phyloP scores from a whole-genome alignment of 345 rosid species.

The Citrus medica region DNA sequence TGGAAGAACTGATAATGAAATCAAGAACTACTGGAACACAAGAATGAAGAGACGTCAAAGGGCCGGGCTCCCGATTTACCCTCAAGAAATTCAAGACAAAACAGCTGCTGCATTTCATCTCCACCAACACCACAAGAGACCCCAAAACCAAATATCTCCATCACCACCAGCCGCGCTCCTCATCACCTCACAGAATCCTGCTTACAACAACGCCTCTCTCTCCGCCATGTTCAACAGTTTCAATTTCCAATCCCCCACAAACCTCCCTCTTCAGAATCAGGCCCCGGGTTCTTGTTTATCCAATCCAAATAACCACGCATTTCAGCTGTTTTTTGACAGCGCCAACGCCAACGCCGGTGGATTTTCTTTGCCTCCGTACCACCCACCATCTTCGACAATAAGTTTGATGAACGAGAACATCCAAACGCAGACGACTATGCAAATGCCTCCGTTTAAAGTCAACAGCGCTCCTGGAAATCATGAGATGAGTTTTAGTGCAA shows the following conservation, averaged over 20 bases:
- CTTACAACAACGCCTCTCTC: slow-evolving; percentile 20
- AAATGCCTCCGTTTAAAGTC: slow-evolving; percentile 6
- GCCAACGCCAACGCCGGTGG: slow-evolving; percentile 1
- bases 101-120: slow-evolving; percentile 23
- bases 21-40: slow-evolving; percentile 89
- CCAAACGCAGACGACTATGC: neutral
- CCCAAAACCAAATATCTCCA: slow-evolving; percentile 24
- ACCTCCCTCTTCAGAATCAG: slow-evolving; percentile 20
- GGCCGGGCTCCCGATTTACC: slow-evolving; percentile 72
- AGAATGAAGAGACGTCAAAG: slow-evolving; percentile 71
- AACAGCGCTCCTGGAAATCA: neutral
- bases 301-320: slow-evolving; percentile 11
- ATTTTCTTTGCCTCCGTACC: slow-evolving; percentile 25
- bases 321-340: slow-evolving; percentile 5
- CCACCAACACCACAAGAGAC: slow-evolving; percentile 18
- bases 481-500: slow-evolving; percentile 43
- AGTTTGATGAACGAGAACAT: slow-evolving; percentile 13
- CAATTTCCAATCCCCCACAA: slow-evolving; percentile 15
- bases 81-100: slow-evolving; percentile 46
- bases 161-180: slow-evolving; percentile 34
- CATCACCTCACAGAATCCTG: slow-evolving; percentile 24
- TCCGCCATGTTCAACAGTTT: slow-evolving; percentile 21
- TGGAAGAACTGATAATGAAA: slow-evolving; percentile 87
- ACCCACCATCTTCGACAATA: slow-evolving; percentile 13
- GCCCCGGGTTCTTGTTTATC: slow-evolving; percentile 7